These are phyloP conservation scores for Phytophthora palmivora DNA, from an alignment of 352 stramenopile species.

Conservation along the genomic window DNA sequence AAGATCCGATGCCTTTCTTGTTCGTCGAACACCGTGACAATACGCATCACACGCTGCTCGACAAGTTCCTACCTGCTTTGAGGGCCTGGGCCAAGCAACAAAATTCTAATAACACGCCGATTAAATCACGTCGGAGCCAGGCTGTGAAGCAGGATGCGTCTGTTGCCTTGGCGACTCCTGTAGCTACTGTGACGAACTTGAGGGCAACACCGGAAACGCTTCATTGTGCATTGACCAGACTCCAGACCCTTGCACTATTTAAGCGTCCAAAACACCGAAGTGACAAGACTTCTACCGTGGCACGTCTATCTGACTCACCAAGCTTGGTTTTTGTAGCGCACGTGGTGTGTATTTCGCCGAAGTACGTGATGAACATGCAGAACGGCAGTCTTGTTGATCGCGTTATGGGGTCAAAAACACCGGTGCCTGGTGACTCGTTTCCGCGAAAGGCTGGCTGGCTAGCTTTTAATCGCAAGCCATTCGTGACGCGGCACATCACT, in stretches of 20 bases:
- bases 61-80: slow-evolving; percentile 17
- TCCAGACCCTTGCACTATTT: slow-evolving; percentile 34
- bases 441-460: slow-evolving; percentile 42
- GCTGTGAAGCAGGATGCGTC: slow-evolving; percentile 8
- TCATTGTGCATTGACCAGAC: background rate
- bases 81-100: slow-evolving; percentile 17
- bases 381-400: slow-evolving; percentile 38
- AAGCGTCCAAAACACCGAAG: slow-evolving; percentile 22
- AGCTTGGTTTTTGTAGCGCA: slow-evolving; percentile 29
- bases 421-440: slow-evolving; percentile 28
- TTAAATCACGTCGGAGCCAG: slow-evolving; percentile 6
- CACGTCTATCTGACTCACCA: slow-evolving; percentile 5
- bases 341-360: slow-evolving; percentile 37
- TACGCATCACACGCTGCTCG: slow-evolving; percentile 18
- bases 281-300: slow-evolving; percentile 12
- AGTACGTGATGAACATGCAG: slow-evolving; percentile 45
- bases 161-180: background rate
- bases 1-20: slow-evolving; percentile 35
- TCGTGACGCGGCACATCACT: slow-evolving; percentile 1
- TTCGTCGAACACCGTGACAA: slow-evolving; percentile 36
- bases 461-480: slow-evolving; percentile 18
- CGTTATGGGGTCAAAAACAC: slow-evolving; percentile 27
- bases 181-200: no score
- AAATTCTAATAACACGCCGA: slow-evolving; percentile 17
- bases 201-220: no score